A percentile compares a stretch with the other conserved stretches of the same genome.
phyloP scores from a whole-genome alignment of 106 monocot species.

The Platanthera guangdongensis region DNA sequence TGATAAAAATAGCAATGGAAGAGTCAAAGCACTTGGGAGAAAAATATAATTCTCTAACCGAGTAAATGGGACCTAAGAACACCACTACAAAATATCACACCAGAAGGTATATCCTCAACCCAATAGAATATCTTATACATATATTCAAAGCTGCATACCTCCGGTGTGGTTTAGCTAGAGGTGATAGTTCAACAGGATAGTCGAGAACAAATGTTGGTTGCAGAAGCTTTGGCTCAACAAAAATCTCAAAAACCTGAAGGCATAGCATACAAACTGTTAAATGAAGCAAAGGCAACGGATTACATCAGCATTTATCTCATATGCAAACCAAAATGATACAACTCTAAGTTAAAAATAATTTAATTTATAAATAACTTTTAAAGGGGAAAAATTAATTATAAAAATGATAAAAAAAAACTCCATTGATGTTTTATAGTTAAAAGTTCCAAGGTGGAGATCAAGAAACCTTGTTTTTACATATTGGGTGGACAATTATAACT shows the following conservation, averaged over 20 bases:
- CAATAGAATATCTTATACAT: background rate
- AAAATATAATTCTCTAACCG: background rate
- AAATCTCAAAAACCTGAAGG: slow-evolving; percentile 75
- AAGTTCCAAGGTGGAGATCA: background rate
- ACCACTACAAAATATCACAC: background rate
- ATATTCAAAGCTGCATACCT: slow-evolving; percentile 31
- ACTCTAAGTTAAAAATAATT: background rate
- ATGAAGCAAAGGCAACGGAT: background rate
- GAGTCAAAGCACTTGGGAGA: background rate
- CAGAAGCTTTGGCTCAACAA: slow-evolving; percentile 83
- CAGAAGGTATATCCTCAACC: background rate
- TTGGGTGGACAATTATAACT: background rate
- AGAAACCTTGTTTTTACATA: background rate
- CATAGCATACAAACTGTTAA: slow-evolving; percentile 4
- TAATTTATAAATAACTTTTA: background rate
- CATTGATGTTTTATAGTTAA: background rate
- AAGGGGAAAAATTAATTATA: background rate
- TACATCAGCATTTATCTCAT: background rate
- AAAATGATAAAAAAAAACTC: background rate
- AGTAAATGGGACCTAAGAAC: background rate
- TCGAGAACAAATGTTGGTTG: slow-evolving; percentile 99
- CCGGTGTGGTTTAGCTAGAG: slow-evolving; percentile 73
- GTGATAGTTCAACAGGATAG: slow-evolving; percentile 86
- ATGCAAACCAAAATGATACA: background rate
- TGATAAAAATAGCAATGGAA: background rate